phyloP scores from a whole-genome alignment of 1,139 yeast species.

The Pneumocystis carinii region DNA sequence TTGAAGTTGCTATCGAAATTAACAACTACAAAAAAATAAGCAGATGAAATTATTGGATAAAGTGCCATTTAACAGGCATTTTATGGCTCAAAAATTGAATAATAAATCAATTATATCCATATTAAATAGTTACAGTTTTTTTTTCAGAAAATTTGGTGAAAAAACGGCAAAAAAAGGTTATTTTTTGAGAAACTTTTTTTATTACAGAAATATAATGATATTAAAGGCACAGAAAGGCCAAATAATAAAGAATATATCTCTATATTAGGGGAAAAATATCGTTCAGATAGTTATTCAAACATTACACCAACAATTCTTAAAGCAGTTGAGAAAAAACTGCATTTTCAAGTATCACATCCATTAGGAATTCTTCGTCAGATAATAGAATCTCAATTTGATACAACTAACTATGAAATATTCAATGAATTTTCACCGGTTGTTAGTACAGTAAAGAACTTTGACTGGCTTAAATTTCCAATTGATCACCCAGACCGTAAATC shows the following conservation, averaged over 20 bases:
- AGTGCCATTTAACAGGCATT: not conserved
- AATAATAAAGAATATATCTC: not conserved
- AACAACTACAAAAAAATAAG: not conserved
- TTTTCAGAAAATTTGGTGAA: not conserved
- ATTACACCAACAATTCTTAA: constrained; percentile 60
- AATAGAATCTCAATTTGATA: constrained; percentile 47
- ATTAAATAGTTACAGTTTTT: not conserved
- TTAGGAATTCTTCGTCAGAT: constrained; percentile 68
- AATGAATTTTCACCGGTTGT: constrained; percentile 76
- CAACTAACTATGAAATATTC: constrained; percentile 46
- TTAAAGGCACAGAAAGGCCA: not conserved
- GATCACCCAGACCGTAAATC: constrained; percentile 91
- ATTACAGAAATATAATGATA: not conserved
- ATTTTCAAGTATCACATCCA: constrained; percentile 65
- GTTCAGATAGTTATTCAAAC: constrained; percentile 71
- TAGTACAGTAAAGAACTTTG: constrained; percentile 69
- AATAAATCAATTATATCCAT: not conserved
- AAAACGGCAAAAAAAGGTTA: not conserved
- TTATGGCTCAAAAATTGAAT: not conserved
- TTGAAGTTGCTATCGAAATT: not conserved
- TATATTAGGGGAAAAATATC: constrained; percentile 39
- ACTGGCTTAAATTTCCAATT: constrained; percentile 72
- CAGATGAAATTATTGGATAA: not conserved
- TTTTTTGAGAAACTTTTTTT: not conserved
- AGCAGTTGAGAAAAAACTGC: constrained; percentile 58